phyloP scores from a whole-genome alignment of 2,329 filamentous ascomycete species.

The Pseudogymnoascus sp. region DNA sequence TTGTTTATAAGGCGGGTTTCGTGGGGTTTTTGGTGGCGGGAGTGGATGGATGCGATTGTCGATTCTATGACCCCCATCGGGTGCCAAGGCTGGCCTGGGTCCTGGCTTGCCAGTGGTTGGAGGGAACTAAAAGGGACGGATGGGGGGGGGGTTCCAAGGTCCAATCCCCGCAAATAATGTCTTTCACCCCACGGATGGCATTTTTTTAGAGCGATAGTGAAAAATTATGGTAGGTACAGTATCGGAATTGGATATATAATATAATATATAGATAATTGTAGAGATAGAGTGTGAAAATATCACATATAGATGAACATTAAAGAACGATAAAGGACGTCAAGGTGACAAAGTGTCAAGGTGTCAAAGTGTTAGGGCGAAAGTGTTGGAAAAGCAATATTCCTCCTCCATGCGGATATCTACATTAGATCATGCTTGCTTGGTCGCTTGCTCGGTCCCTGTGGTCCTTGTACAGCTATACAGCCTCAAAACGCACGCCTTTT shows the following conservation, averaged over 20 bases:
- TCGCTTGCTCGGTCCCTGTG: constrained; percentile 15
- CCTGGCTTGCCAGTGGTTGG: constrained; percentile 8
- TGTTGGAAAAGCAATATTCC: background rate
- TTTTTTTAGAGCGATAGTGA: background rate
- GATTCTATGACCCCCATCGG: constrained; percentile 10
- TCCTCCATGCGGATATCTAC: constrained; percentile 7
- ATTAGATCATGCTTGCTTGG: constrained; percentile 14
- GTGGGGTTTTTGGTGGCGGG: constrained; percentile 10
- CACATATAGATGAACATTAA: background rate
- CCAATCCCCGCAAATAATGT: constrained; percentile 2
- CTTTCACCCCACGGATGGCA: background rate
- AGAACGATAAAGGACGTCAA: background rate
- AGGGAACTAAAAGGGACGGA: background rate
- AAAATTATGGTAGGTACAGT: background rate
- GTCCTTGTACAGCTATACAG: constrained; percentile 3
- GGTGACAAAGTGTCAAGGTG: background rate
- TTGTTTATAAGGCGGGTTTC: constrained; percentile 12
- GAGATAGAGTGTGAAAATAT: background rate
- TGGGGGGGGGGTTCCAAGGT: background rate
- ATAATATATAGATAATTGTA: background rate
- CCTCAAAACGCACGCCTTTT: background rate
- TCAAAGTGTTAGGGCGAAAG: background rate
- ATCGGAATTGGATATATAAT: background rate
- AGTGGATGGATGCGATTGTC: constrained; percentile 10
- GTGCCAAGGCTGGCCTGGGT: constrained; percentile 4